Percentiles rank a stretch among this genome's conserved stretches.
Conservation (phyloP, 768 basidiomycete genomes). For the Sarcodon sp. region DNA sequence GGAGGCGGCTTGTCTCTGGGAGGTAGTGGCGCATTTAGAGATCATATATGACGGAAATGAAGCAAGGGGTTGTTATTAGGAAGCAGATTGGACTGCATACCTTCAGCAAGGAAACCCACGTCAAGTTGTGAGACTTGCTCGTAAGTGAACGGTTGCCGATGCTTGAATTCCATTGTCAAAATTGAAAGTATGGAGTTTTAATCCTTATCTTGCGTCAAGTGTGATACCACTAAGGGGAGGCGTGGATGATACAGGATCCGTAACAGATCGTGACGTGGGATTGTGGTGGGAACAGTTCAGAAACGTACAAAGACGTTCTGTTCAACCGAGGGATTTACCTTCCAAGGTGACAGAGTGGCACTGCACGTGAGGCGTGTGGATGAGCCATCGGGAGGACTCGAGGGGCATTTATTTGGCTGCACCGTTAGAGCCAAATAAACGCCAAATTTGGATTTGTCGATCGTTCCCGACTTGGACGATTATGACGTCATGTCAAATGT, state of each 20-base stretch:
- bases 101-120: slow-evolving; percentile 57
- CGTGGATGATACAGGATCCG: neutral
- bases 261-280: too few relatives aligned
- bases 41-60: neutral
- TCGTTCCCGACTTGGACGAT: neutral
- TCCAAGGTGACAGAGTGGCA: too few relatives aligned
- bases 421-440: neutral
- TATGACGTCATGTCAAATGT: neutral
- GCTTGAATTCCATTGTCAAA: slow-evolving; percentile 47
- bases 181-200: neutral
- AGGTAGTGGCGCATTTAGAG: neutral
- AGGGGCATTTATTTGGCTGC: slow-evolving; percentile 1
- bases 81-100: slow-evolving; percentile 19
- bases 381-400: neutral
- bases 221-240: neutral
- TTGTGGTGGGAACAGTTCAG: too few relatives aligned
- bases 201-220: too few relatives aligned
- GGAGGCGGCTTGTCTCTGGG: slow-evolving; percentile 64
- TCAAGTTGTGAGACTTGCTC: slow-evolving; percentile 52
- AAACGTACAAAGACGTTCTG: too few relatives aligned
- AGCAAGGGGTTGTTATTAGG: neutral
- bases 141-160: slow-evolving; percentile 66
- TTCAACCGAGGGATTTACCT: too few relatives aligned
- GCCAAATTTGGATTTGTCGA: neutral
- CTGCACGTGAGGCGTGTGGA: neutral